phyloP scores from a whole-genome alignment of 768 basidiomycete genomes.

The Lyophyllum atratum region DNA sequence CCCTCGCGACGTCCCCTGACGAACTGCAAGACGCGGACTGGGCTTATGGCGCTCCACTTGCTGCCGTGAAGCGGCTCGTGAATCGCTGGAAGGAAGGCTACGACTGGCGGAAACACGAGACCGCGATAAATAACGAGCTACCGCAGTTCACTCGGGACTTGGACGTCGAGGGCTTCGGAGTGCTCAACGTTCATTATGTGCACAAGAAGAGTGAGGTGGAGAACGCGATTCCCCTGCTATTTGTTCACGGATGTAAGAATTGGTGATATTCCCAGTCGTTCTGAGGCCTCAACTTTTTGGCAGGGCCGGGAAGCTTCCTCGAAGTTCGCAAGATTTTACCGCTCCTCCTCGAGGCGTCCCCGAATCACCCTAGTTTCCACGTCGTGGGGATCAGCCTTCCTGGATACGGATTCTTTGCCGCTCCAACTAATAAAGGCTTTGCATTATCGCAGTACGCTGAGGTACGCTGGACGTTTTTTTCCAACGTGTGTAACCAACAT shows the following conservation, averaged over 20 bases:
- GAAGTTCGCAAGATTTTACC: constrained; percentile 63
- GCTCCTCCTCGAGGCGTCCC: constrained; percentile 42
- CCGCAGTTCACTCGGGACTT: constrained; percentile 59
- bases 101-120: constrained; percentile 59
- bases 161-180: constrained; percentile 45
- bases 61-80: constrained; percentile 49
- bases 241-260: constrained; percentile 57
- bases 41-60: constrained; percentile 56
- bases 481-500: not conserved
- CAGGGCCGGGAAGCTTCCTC: constrained; percentile 65
- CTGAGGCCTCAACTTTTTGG: not conserved
- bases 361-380: constrained; percentile 59
- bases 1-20: constrained; percentile 52
- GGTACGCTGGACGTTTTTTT: constrained; percentile 34
- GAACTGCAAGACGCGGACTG: constrained; percentile 53
- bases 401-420: constrained; percentile 63
- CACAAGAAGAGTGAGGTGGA: constrained; percentile 47
- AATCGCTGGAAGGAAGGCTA: constrained; percentile 53
- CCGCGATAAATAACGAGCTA: constrained; percentile 47
- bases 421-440: constrained; percentile 55
- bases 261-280: not conserved
- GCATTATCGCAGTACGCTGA: constrained; percentile 52
- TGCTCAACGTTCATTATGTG: constrained; percentile 54
- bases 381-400: constrained; percentile 63
- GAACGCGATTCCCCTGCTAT: constrained; percentile 59